Conservation (phyloP, 176 grass and related monocot genomes). For the Thinopyrum elongatum region DNA sequence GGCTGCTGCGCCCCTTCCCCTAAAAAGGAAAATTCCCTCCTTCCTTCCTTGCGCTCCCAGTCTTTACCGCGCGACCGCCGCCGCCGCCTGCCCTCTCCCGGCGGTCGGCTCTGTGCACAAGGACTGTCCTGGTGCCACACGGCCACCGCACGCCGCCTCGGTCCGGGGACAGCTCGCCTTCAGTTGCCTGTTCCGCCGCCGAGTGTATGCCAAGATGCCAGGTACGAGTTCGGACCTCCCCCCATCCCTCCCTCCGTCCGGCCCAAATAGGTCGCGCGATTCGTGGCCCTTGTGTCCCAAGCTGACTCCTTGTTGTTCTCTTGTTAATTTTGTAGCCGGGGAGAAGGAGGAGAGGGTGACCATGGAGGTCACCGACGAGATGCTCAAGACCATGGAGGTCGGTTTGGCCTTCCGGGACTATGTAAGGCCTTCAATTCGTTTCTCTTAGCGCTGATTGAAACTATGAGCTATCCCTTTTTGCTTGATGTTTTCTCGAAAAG, state of each 20-base stretch:
- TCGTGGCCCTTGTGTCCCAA: neutral
- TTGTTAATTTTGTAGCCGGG: neutral
- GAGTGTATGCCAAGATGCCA: neutral
- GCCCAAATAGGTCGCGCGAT: neutral
- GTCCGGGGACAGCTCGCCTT: neutral
- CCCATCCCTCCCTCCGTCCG: neutral
- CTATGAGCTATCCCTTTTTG: neutral
- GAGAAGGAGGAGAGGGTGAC: constrained; percentile 48
- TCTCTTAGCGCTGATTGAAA: neutral
- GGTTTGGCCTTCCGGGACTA: constrained; percentile 94
- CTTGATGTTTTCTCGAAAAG: neutral
- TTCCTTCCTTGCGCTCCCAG: neutral
- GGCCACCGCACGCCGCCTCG: neutral
- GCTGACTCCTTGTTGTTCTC: neutral
- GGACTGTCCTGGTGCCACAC: neutral
- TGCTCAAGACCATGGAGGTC: constrained; percentile 98
- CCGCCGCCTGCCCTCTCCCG: neutral
- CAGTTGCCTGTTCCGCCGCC: neutral
- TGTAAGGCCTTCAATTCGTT: constrained; percentile 34
- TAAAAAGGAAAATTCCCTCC: neutral
- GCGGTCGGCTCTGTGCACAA: neutral
- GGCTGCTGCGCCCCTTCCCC: neutral
- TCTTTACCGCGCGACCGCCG: neutral
- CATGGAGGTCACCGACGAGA: constrained; percentile 91
- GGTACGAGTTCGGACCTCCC: neutral